Evolutionary conservation across 306 rosid genomes (phyloP).

Genomic region (Malus orientalis): DNA sequence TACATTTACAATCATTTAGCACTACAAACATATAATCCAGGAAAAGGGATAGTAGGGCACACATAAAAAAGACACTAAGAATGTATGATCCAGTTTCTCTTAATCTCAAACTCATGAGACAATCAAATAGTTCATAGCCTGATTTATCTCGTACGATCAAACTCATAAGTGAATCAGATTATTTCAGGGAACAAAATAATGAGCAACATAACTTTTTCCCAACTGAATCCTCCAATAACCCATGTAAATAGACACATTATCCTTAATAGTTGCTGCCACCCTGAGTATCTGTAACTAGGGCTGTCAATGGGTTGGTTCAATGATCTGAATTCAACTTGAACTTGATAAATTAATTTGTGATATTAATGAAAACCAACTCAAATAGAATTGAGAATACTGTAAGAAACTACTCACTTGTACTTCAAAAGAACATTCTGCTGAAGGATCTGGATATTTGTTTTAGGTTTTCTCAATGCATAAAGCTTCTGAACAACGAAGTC

Average conservation of each 20-base stretch:
- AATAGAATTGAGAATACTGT: not conserved
- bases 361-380: not conserved
- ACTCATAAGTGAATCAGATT: not conserved
- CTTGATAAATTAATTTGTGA: not conserved
- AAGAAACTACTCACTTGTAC: constrained; percentile 69
- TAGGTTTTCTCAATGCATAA: constrained; percentile 87
- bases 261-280: not conserved
- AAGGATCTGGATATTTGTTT: constrained; percentile 97
- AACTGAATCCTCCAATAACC: not conserved
- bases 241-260: not conserved
- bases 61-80: not conserved
- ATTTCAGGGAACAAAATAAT: not conserved
- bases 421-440: constrained; percentile 92
- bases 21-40: not conserved
- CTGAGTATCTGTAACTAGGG: not conserved
- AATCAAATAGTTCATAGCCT: not conserved
- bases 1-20: not conserved
- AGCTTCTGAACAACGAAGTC: constrained; percentile 98
- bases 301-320: not conserved
- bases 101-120: not conserved
- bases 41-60: not conserved
- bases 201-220: not conserved
- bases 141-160: not conserved
- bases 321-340: not conserved
- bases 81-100: not conserved